phyloP scores from a whole-genome alignment of 345 rosid species.

The Populus euphratica region DNA sequence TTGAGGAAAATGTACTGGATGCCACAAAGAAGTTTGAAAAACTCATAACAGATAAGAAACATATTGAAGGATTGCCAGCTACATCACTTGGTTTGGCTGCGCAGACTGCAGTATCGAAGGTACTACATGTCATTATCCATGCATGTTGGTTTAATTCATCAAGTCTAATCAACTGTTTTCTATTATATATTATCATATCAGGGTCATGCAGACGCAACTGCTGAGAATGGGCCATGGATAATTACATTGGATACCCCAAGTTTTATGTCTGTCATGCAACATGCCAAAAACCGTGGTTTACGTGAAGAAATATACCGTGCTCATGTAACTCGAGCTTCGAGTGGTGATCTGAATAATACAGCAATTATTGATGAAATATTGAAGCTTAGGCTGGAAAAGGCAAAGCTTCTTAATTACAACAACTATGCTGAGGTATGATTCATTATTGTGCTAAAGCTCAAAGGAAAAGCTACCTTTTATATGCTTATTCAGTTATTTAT shows the following conservation, averaged over 20 bases:
- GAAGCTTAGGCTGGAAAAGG: slow-evolving; percentile 76
- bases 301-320: slow-evolving; percentile 85
- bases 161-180: background rate
- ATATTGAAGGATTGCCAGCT: slow-evolving; percentile 86
- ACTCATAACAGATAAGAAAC: slow-evolving; percentile 69
- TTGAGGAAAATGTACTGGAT: slow-evolving; percentile 82
- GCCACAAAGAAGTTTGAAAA: slow-evolving; percentile 91
- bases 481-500: slow-evolving; percentile 21
- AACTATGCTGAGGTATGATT: slow-evolving; percentile 78
- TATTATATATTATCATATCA: slow-evolving; percentile 17
- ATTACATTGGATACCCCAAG: slow-evolving; percentile 82
- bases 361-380: slow-evolving; percentile 64
- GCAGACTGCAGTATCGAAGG: slow-evolving; percentile 86
- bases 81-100: slow-evolving; percentile 88
- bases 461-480: background rate
- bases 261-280: slow-evolving; percentile 77
- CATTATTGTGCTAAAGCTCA: slow-evolving; percentile 1
- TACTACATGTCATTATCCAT: slow-evolving; percentile 21
- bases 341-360: slow-evolving; percentile 77
- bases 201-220: slow-evolving; percentile 82
- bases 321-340: slow-evolving; percentile 62
- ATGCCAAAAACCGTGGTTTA: slow-evolving; percentile 68
- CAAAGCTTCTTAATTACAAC: slow-evolving; percentile 71
- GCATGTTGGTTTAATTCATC: background rate
- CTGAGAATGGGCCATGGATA: slow-evolving; percentile 85